Base-by-base conservation (phyloP, 768 basidiomycete genomes). In the Amylocystis lapponica region DNA sequence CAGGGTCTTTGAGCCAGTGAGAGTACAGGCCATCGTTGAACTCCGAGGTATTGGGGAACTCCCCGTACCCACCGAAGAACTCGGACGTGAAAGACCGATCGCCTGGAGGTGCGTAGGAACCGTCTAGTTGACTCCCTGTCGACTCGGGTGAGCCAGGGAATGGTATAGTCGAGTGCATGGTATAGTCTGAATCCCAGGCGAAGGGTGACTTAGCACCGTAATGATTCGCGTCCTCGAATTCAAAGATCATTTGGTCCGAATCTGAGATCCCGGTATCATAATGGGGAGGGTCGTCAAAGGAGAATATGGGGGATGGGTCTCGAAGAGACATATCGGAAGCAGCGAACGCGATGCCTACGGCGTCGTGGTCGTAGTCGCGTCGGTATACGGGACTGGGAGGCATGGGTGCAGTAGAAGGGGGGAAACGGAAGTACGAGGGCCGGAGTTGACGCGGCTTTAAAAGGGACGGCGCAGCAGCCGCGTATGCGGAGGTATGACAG, bases 1-100 rank as follows among this genome's bases (percentile, higher is more conserved):
- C 78, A 38, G 76, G 62, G 60, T 86, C 84, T 55, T 75, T 71
- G 40, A 86, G 69, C 84, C 84, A 86, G 48, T 72, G 68, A 0
- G 74, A 65, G 57, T 72, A 71, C 29, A 69, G 57, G 49, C 63
- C 55, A 46, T 68, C 67, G 45, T 65, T 66, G 47, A 62, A 58
- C 54, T 79, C 76, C 46, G 47, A 45, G 26, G 62, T 60, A 34
- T 66, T 46, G 25, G 61, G 57, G 13, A 58, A 45, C n/a, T 67
- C 67, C 35, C 56, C 51, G 45, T 66, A 57, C 34, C 57, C 45
- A 19, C 53, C 55, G 46, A 57, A 61, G 37, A 63, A 50, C 10
- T 57, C 49, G 36, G 66, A 53, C 16, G 63, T 64, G 42, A 65
- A 68, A 20, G 62, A 61, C 16, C 62, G 56, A 46, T 65, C 66